Percentiles rank a stretch among this genome's conserved stretches.
phyloP scores from a whole-genome alignment of 2,329 filamentous ascomycete species.

The Fusarium paranaense region DNA sequence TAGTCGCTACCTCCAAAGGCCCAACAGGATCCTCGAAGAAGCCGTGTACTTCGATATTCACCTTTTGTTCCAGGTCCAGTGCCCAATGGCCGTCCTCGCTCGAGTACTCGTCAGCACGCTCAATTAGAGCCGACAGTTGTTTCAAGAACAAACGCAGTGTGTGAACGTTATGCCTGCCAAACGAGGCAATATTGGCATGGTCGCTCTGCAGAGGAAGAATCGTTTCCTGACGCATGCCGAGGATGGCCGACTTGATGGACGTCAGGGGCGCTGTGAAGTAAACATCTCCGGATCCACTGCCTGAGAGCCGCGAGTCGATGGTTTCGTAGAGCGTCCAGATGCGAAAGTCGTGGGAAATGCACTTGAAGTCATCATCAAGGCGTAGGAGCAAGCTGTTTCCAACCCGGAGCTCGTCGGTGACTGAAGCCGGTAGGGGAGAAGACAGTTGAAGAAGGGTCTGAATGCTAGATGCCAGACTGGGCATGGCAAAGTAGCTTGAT shows the following conservation, averaged over 20 bases:
- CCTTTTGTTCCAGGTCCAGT: slow-evolving; percentile 62
- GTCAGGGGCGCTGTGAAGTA: slow-evolving; percentile 71
- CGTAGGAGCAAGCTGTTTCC: slow-evolving; percentile 61
- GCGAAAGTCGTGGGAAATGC: slow-evolving; percentile 67
- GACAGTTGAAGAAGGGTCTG: slow-evolving; percentile 64
- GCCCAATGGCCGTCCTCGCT: slow-evolving; percentile 54
- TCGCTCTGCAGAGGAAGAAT: slow-evolving; percentile 66
- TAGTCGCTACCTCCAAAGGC: slow-evolving; percentile 47
- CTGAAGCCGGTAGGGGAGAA: slow-evolving; percentile 60
- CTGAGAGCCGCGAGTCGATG: slow-evolving; percentile 67
- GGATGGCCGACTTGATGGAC: slow-evolving; percentile 66
- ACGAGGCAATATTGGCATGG: slow-evolving; percentile 66
- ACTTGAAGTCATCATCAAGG: slow-evolving; percentile 66
- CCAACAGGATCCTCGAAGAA: slow-evolving; percentile 68
- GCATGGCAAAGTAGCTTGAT: slow-evolving; percentile 71
- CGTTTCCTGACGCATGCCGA: slow-evolving; percentile 63
- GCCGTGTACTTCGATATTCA: slow-evolving; percentile 67
- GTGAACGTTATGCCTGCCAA: slow-evolving; percentile 61
- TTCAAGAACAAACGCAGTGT: slow-evolving; percentile 58
- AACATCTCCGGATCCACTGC: slow-evolving; percentile 57
- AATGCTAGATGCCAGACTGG: slow-evolving; percentile 66
- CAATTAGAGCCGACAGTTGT: slow-evolving; percentile 50
- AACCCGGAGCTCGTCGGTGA: slow-evolving; percentile 63
- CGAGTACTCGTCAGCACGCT: slow-evolving; percentile 48
- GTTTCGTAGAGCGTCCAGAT: slow-evolving; percentile 75